phyloP scores from a whole-genome alignment of 192 early-diverging fungal genomes.

The Fimicolochytrium jonesii region DNA sequence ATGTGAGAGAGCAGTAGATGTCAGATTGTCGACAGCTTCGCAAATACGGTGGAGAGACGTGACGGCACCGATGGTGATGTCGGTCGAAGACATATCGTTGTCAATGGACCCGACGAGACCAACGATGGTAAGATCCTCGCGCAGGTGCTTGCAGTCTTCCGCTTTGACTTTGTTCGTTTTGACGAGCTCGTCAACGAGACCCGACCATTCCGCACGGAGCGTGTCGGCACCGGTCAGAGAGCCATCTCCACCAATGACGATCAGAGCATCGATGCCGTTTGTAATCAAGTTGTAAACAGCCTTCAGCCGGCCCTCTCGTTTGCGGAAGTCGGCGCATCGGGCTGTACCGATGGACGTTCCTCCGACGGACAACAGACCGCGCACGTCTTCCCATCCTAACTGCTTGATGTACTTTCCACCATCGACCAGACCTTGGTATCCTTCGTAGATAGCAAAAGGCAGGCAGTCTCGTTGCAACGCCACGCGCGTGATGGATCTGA shows the following conservation, averaged over 20 bases:
- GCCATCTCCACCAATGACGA: constrained; percentile 96
- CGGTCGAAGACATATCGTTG: constrained; percentile 77
- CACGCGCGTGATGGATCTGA: constrained; percentile 84
- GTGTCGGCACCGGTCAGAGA: constrained; percentile 93
- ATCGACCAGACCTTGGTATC: constrained; percentile 94
- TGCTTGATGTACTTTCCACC: constrained; percentile 82
- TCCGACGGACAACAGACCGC: constrained; percentile 78
- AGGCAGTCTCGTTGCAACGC: constrained; percentile 77
- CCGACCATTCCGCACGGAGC: constrained; percentile 87
- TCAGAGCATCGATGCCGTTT: constrained; percentile 88
- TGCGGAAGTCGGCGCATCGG: constrained; percentile 80
- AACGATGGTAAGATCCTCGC: constrained; percentile 80
- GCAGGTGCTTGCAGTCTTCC: constrained; percentile 56
- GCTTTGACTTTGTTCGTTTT: constrained; percentile 43
- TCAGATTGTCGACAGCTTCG: constrained; percentile 89
- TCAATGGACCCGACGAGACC: constrained; percentile 97
- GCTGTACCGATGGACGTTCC: constrained; percentile 96
- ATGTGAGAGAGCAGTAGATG: constrained; percentile 89
- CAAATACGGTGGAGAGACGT: constrained; percentile 94
- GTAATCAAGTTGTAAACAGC: constrained; percentile 82
- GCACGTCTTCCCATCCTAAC: constrained; percentile 87
- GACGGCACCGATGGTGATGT: constrained; percentile 95
- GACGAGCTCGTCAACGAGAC: constrained; percentile 73
- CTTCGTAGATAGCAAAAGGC: constrained; percentile 89
- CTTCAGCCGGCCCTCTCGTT: constrained; percentile 75